Percentiles rank a stretch among this genome's conserved stretches.
Conservation (phyloP, 192 early-diverging fungal genomes). For the Cetraspora pellucida region DNA sequence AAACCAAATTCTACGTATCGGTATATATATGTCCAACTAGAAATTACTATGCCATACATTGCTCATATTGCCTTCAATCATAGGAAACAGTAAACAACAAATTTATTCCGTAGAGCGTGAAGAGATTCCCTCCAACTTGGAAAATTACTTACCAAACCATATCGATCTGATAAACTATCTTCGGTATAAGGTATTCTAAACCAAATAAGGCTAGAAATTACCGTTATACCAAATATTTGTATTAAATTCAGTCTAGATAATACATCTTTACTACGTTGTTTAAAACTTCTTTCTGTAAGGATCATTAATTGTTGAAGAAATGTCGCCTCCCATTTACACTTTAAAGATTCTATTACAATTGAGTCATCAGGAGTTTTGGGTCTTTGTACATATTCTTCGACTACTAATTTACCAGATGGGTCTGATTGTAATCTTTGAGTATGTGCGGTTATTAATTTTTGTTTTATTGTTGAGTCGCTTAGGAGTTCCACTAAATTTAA, state of each 20-base stretch:
- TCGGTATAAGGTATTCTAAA: slow-evolving; percentile 1
- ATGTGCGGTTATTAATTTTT: slow-evolving; percentile 10
- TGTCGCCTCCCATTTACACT: slow-evolving; percentile 23
- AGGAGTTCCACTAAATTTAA: slow-evolving; percentile 17
- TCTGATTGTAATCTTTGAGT: background rate
- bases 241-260: slow-evolving; percentile 9
- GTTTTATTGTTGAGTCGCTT: background rate
- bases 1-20: too few relatives aligned
- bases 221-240: background rate
- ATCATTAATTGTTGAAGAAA: slow-evolving; percentile 19
- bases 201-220: slow-evolving; percentile 3
- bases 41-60: too few relatives aligned
- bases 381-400: background rate
- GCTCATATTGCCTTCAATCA: too few relatives aligned
- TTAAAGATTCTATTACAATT: background rate
- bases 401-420: background rate
- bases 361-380: background rate
- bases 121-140: background rate
- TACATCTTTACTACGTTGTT: slow-evolving; percentile 11
- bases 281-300: slow-evolving; percentile 19
- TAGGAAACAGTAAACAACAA: background rate
- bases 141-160: background rate
- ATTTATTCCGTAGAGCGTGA: too few relatives aligned
- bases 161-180: background rate
- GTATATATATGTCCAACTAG: too few relatives aligned